Evolutionary conservation across 495 filamentous ascomycete genomes (phyloP).

Genomic region (Cudoniella acicularis): DNA sequence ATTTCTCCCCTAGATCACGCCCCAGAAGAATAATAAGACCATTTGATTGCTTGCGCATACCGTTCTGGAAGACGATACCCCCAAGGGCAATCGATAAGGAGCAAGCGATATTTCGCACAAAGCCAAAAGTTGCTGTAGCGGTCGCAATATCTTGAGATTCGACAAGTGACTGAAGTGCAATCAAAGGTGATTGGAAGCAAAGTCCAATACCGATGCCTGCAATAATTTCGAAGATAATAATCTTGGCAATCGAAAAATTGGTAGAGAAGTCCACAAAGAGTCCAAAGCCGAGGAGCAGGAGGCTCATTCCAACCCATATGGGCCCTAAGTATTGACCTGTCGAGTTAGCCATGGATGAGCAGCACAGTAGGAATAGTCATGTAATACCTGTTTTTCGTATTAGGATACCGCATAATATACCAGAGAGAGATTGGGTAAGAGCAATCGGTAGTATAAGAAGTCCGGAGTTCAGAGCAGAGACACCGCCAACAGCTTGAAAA

Average conservation of each 20-base stretch:
- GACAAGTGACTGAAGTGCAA: conserved; percentile 68
- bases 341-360: too few relatives aligned
- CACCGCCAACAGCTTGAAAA: conserved; percentile 68
- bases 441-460: conserved; percentile 62
- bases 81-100: conserved; percentile 63
- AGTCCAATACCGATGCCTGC: conserved; percentile 49
- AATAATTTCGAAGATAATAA: conserved; percentile 51
- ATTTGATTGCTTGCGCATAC: too few relatives aligned
- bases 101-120: conserved; percentile 59
- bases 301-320: conserved; percentile 45
- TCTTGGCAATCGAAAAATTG: conserved; percentile 39
- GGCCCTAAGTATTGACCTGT: conserved; percentile 57
- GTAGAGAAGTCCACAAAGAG: conserved; percentile 49
- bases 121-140: conserved; percentile 62
- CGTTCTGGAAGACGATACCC: conserved; percentile 65
- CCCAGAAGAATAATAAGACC: too few relatives aligned
- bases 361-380: too few relatives aligned
- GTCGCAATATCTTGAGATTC: conserved; percentile 57
- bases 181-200: conserved; percentile 63
- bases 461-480: conserved; percentile 58
- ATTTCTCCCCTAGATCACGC: too few relatives aligned
- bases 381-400: conserved; percentile 59
- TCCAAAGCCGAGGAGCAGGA: conserved; percentile 54
- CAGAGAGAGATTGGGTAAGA: conserved; percentile 44
- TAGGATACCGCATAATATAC: conserved; percentile 45